Percentiles rank a stretch among this genome's conserved stretches.
These are phyloP conservation scores for Penicillium sp. DNA, from an alignment of 2,329 filamentous ascomycete species.

Conservation along the genomic window DNA sequence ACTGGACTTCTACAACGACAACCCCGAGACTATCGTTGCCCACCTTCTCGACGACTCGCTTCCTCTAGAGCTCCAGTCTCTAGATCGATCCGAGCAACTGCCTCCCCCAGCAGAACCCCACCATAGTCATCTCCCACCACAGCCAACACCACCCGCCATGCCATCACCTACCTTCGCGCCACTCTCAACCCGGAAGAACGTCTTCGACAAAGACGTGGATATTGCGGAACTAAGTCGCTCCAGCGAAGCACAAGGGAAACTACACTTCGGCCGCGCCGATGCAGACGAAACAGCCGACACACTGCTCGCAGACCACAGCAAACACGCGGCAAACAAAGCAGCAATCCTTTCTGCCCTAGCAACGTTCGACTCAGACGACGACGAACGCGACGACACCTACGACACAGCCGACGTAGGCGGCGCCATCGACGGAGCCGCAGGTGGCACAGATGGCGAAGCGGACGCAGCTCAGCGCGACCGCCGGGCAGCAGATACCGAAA, in stretches of 20 bases:
- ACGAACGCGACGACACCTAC: constrained; percentile 96
- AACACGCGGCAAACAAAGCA: constrained; percentile 68
- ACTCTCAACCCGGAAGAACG: constrained; percentile 57
- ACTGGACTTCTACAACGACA: constrained; percentile 73
- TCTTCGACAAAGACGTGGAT: constrained; percentile 73
- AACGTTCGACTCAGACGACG: constrained; percentile 87
- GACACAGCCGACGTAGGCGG: constrained; percentile 90
- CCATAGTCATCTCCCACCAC: constrained; percentile 58
- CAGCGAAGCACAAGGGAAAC: constrained; percentile 49
- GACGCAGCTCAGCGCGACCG: constrained; percentile 52
- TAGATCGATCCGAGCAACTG: constrained; percentile 61
- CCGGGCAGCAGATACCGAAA: constrained; percentile 55
- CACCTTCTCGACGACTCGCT: constrained; percentile 77
- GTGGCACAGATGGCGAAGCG: constrained; percentile 48
- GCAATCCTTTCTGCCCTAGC: constrained; percentile 85
- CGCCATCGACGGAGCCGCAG: constrained; percentile 64
- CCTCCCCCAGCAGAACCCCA: constrained; percentile 38
- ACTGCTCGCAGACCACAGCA: constrained; percentile 62
- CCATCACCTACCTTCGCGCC: constrained; percentile 33
- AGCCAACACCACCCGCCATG: constrained; percentile 37
- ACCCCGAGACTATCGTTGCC: constrained; percentile 75
- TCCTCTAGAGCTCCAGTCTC: constrained; percentile 63
- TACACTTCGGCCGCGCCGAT: constrained; percentile 74
- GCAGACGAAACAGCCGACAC: constrained; percentile 66
- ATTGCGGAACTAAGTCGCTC: constrained; percentile 69